Conservation (phyloP, 495 filamentous ascomycete species). For the Aspergillus baeticus region DNA sequence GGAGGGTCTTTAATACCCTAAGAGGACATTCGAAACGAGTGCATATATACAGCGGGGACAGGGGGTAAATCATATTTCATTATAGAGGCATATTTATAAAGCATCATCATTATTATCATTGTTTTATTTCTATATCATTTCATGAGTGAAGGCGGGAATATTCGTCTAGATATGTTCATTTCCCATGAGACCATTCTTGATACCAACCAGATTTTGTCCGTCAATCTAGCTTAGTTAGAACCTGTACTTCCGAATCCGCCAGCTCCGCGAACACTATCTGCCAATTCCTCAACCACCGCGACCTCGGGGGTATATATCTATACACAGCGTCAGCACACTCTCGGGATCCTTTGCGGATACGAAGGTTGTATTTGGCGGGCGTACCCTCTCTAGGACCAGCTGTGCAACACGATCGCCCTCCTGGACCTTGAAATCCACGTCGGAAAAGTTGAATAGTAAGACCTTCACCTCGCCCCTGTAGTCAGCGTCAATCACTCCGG, state of each 20-base stretch:
- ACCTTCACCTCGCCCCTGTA: conserved; percentile 94
- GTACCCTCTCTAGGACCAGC: conserved; percentile 80
- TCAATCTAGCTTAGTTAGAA: conserved; percentile 7
- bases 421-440: conserved; percentile 77
- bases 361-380: conserved; percentile 7
- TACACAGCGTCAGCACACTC: conserved; percentile 5
- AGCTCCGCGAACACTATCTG: conserved; percentile 85
- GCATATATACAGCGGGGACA: too few relatives aligned
- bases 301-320: conserved; percentile 90
- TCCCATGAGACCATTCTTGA: not conserved
- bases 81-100: not conserved
- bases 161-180: too few relatives aligned
- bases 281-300: conserved; percentile 78
- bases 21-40: too few relatives aligned
- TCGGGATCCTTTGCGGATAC: not conserved
- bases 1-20: conserved; percentile 15
- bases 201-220: not conserved
- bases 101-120: not conserved
- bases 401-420: conserved; percentile 90
- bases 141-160: too few relatives aligned
- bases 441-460: conserved; percentile 87
- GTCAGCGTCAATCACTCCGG: conserved; percentile 96
- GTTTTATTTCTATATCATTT: not conserved
- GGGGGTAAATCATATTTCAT: not conserved
- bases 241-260: conserved; percentile 97